Base-by-base conservation (phyloP, 257 asterid species). In the Solanum okadae region DNA sequence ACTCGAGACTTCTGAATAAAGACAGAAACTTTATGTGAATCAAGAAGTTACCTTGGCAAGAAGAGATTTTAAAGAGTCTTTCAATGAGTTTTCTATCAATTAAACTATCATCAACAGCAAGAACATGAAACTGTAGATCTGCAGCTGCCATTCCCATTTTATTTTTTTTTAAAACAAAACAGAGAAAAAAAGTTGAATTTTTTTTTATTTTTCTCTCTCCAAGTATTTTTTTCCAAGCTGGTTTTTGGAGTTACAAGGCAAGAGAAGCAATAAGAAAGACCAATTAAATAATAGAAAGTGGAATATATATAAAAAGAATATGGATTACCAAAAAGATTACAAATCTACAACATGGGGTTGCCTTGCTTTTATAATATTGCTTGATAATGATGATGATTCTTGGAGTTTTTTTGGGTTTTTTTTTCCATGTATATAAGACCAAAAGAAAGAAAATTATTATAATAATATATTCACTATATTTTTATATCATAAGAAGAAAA, bases 241-340 rank as follows among this genome's bases (percentile, higher is more conserved):
- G 88, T 86, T 88, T 91, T 90, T 93, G 94, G 93, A 93, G 91
- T 95, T 73, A 27, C 92, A 96, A 93, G 97, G 91, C 10, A 18
- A 52, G 10, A 52, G 97, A 93, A 93, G 95, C 95, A 92, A 95
- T 86, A 86, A 59, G 79, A 40, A 72, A 44, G 83, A 73, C 61
- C 25, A 40, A 77, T 22, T 44, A 23, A 20, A 23, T 23, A 88
- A 67, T 87, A 78, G 63, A 63, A 40, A 68, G 82, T 86, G 42
- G 37, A 67, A 86, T 63, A 56, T n/a, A 46, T n/a, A 81, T 67
- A 77, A 72, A 81, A 71, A 71, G 44, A 59, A 59, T n/a, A 87
- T 37, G 79, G 81, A 88, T 89, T 72, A 88, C 61, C 46, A 75
- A 25, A 86, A 86, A 73, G 61, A 86, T 86, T 73, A 63, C 75